Conservation (phyloP, 257 asterid genomes). For the Marsdenia floribunda region DNA sequence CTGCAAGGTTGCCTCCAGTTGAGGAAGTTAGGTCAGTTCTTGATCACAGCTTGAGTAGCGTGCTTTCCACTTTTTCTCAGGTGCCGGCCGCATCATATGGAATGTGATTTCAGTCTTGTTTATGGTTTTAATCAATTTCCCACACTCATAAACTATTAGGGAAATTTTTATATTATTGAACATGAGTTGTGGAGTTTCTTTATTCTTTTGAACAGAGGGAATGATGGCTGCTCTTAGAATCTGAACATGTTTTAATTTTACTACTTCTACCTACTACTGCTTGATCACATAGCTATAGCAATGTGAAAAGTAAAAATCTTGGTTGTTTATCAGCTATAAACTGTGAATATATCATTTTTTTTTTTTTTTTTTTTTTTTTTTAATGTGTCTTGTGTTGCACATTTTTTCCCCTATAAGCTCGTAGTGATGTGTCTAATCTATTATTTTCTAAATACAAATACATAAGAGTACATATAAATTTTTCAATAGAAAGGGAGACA, state of each 20-base stretch:
- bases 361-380: no score
- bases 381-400: background rate
- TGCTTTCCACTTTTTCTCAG: conserved; percentile 88
- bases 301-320: background rate
- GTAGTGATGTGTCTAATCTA: background rate
- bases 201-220: no score
- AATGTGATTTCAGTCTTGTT: background rate
- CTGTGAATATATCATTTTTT: background rate
- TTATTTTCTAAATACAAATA: background rate
- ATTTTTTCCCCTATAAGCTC: background rate
- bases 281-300: background rate
- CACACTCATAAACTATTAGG: background rate
- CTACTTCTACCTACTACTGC: background rate
- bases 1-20: conserved; percentile 75
- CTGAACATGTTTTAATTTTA: background rate
- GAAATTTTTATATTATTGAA: background rate
- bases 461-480: background rate
- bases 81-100: conserved; percentile 15
- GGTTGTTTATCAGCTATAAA: background rate
- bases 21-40: conserved; percentile 78
- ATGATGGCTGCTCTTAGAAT: background rate
- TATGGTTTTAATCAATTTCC: background rate
- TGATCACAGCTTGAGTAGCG: conserved; percentile 67
- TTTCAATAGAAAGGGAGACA: background rate
- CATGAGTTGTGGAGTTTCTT: background rate